A percentile compares a stretch with the other conserved stretches of the same genome.
phyloP scores from a whole-genome alignment of 140 eudicot genomes.

The Cichorium intybus region DNA sequence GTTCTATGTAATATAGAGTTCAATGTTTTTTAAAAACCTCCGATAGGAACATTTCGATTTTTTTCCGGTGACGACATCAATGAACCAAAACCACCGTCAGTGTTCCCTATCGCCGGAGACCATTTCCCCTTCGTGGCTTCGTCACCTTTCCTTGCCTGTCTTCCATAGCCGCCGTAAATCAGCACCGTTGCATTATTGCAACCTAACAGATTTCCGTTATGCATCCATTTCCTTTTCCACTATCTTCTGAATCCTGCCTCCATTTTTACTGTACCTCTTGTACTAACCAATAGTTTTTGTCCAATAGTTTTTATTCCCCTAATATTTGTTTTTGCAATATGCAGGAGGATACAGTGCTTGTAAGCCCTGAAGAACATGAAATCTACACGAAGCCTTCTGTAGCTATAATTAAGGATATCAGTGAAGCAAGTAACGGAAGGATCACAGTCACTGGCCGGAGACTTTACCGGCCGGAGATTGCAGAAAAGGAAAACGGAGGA shows the following conservation, averaged over 20 bases:
- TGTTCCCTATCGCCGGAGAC: background rate
- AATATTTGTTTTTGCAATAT: no score
- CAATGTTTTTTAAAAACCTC: background rate
- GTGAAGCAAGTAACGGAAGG: constrained; percentile 42
- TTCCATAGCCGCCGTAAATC: no score
- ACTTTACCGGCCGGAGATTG: constrained; percentile 87
- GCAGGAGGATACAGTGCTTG: constrained; percentile 83
- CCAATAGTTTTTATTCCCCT: no score
- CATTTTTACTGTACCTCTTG: background rate
- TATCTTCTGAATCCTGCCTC: background rate
- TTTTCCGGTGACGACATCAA: background rate
- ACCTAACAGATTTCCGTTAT: no score
- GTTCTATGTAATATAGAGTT: no score
- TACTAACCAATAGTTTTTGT: background rate
- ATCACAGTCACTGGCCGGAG: constrained; percentile 76
- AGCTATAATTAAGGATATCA: constrained; percentile 77
- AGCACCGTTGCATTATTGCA: no score
- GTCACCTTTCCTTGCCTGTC: background rate
- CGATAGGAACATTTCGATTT: background rate
- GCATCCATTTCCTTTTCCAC: background rate
- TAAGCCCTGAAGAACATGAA: constrained; percentile 45
- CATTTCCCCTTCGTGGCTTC: background rate
- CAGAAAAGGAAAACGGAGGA: constrained; percentile 61
- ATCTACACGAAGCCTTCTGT: constrained; percentile 67
- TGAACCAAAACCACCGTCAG: background rate